Evolutionary conservation across 257 asterid species (phyloP).

Genomic region (Capsicum baccatum): DNA sequence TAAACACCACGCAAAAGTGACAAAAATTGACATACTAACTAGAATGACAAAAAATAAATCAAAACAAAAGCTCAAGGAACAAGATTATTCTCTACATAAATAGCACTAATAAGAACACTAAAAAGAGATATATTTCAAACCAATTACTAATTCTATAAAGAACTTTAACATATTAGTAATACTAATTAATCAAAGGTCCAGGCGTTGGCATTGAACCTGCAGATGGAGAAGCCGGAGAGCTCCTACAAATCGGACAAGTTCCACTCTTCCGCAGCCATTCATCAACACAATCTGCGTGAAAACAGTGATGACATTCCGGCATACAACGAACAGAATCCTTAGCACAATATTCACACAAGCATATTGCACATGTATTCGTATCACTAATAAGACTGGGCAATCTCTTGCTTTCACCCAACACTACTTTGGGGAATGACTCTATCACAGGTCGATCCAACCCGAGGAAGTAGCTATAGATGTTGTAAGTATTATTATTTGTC

Average conservation of each 20-base stretch:
- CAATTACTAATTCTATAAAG: too few species aligned
- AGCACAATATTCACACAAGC: constrained; percentile 35
- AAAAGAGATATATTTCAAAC: too few species aligned
- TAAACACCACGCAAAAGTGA: too few species aligned
- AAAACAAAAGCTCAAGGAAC: too few species aligned
- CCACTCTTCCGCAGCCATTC: constrained; percentile 37
- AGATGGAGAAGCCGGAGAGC: constrained; percentile 26
- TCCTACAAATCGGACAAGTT: constrained; percentile 42
- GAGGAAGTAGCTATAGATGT: background rate
- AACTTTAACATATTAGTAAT: too few species aligned
- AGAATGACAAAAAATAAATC: too few species aligned
- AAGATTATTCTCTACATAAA: too few species aligned
- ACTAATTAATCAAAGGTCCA: too few species aligned
- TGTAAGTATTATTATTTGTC: background rate
- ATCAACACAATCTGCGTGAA: constrained; percentile 37
- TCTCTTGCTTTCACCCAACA: constrained; percentile 37
- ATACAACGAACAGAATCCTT: constrained; percentile 37
- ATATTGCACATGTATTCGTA: constrained; percentile 35
- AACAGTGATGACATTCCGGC: constrained; percentile 40
- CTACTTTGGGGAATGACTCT: constrained; percentile 31
- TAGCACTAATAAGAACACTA: too few species aligned
- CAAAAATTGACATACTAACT: too few species aligned
- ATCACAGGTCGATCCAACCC: constrained; percentile 33
- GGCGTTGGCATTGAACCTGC: too few species aligned
- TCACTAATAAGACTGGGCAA: constrained; percentile 30